These are phyloP conservation scores for Chenopodium suecicum DNA, from an alignment of 148 eudicot genomes.

Conservation along the genomic window DNA sequence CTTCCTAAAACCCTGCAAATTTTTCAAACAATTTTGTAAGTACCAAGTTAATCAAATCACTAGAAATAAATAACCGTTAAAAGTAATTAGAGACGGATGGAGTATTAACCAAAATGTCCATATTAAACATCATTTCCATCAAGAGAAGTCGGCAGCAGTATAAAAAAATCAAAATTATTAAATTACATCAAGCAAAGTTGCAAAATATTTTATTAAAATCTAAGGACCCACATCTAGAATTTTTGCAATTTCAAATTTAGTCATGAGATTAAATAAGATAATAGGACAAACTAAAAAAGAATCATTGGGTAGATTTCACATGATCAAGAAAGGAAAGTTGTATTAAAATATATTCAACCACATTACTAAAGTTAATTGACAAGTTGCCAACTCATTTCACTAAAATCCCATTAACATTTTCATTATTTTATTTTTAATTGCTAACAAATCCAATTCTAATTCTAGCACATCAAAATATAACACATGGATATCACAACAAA, in stretches of 20 bases:
- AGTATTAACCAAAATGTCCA: background rate
- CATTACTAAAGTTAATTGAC: conserved; percentile 14
- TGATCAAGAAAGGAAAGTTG: conserved; percentile 8
- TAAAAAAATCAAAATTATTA: background rate
- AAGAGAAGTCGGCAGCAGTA: conserved; percentile 2
- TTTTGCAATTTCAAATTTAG: conserved; percentile 1
- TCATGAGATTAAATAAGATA: background rate
- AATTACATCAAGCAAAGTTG: conserved; percentile 7
- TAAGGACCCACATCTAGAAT: conserved; percentile 23
- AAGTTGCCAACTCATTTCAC: conserved; percentile 19
- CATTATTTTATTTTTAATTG: too few relatives aligned
- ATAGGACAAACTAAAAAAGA: conserved; percentile 16
- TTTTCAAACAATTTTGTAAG: background rate
- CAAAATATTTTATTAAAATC: background rate
- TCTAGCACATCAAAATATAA: conserved; percentile 5
- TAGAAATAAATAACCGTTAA: background rate
- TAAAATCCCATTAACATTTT: conserved; percentile 7
- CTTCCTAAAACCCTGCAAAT: conserved; percentile 86
- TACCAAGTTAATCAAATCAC: background rate
- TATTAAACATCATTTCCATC: background rate
- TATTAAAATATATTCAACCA: conserved; percentile 3
- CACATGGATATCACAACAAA: conserved; percentile 14
- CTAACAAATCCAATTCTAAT: background rate
- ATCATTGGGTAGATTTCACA: conserved; percentile 27
- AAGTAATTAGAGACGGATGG: background rate